Evolutionary conservation across 2,329 filamentous ascomycete species (phyloP).

Genomic region (Scedosporium minutisporum): DNA sequence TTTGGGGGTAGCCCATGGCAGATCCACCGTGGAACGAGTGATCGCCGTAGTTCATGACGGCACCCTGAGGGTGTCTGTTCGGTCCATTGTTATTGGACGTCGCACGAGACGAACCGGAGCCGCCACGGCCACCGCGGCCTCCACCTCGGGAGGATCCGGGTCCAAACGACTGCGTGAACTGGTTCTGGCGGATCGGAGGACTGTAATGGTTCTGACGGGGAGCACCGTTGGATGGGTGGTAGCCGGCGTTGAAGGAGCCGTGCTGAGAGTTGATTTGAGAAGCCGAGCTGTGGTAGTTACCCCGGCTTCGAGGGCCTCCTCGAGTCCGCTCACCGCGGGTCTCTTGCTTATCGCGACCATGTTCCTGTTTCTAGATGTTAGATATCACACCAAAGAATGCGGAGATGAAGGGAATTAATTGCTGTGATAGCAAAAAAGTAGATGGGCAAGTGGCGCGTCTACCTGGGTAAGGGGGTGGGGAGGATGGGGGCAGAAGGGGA

Average conservation of each 20-base stretch:
- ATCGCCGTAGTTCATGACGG: conserved; percentile 11
- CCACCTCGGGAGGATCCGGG: conserved; percentile 23
- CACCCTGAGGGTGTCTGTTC: conserved; percentile 17
- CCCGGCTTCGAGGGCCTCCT: conserved; percentile 35
- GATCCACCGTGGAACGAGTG: conserved; percentile 8
- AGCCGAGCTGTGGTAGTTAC: conserved; percentile 26
- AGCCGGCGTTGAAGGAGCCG: conserved; percentile 25
- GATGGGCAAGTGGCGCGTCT: no score
- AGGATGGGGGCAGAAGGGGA: background rate
- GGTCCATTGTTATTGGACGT: conserved; percentile 15
- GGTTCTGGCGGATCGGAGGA: conserved; percentile 32
- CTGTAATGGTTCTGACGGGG: conserved; percentile 29
- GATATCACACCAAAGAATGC: background rate
- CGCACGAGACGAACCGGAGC: conserved; percentile 14
- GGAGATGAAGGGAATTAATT: background rate
- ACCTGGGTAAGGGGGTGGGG: background rate
- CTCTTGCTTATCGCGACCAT: conserved; percentile 23
- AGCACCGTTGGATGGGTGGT: conserved; percentile 17
- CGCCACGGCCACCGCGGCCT: conserved; percentile 18
- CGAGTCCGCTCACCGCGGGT: conserved; percentile 30
- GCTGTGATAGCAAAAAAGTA: no score
- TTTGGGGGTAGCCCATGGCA: conserved; percentile 26
- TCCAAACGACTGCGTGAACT: conserved; percentile 24
- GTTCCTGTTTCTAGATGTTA: conserved; percentile 9
- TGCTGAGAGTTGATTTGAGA: conserved; percentile 24